phyloP scores from a whole-genome alignment of 352 stramenopile species.

The Pythium aristosporum region DNA sequence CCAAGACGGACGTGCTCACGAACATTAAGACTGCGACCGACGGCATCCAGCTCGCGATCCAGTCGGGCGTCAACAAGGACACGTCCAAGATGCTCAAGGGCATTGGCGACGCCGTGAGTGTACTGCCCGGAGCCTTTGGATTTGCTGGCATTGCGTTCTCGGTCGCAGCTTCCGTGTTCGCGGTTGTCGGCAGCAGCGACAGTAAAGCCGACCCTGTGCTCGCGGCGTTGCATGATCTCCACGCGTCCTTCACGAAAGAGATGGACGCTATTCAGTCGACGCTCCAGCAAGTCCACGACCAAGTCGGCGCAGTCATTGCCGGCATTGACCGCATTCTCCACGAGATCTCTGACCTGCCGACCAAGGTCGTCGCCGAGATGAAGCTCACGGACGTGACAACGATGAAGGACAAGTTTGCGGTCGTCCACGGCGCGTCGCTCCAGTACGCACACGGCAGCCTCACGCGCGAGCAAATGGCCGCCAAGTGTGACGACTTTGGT shows the following conservation, averaged over 20 bases:
- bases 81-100: slow-evolving; percentile 39
- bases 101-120: slow-evolving; percentile 35
- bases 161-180: slow-evolving; percentile 37
- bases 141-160: slow-evolving; percentile 47
- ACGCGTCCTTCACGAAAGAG: slow-evolving; percentile 28
- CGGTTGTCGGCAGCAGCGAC: slow-evolving; percentile 7
- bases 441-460: slow-evolving; percentile 39
- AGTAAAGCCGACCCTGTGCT: slow-evolving; percentile 37
- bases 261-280: slow-evolving; percentile 31
- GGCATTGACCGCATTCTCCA: slow-evolving; percentile 38
- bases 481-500: slow-evolving; percentile 53
- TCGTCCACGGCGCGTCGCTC: slow-evolving; percentile 30
- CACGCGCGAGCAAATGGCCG: slow-evolving; percentile 37
- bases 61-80: slow-evolving; percentile 30
- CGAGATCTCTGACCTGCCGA: slow-evolving; percentile 37
- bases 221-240: slow-evolving; percentile 29
- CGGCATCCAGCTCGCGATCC: slow-evolving; percentile 42
- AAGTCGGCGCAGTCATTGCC: slow-evolving; percentile 31
- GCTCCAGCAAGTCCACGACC: slow-evolving; percentile 29
- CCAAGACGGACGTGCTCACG: slow-evolving; percentile 19
- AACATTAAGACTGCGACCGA: slow-evolving; percentile 45
- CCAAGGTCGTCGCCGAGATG: slow-evolving; percentile 49
- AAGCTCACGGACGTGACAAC: slow-evolving; percentile 38
- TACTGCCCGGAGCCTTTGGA: slow-evolving; percentile 36
- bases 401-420: slow-evolving; percentile 54